Conservation (phyloP, 305 asterid genomes). For the Plantago coronopus region DNA sequence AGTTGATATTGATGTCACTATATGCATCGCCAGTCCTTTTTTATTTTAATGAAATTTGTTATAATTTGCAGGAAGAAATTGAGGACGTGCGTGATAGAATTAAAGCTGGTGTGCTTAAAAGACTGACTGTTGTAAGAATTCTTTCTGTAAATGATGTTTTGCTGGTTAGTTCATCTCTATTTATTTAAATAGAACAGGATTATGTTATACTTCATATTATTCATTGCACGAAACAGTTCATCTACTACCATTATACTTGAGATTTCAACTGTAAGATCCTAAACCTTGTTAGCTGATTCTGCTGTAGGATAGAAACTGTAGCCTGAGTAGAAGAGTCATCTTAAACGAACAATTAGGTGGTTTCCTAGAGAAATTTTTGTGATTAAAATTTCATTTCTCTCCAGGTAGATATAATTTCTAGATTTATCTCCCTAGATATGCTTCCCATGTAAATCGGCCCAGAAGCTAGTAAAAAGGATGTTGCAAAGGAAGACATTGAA, state of each 20-base stretch:
- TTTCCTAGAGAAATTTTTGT: no score
- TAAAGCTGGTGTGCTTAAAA: slow-evolving; percentile 59
- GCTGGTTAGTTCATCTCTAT: slow-evolving; percentile 17
- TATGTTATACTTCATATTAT: slow-evolving; percentile 8
- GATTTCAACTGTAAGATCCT: slow-evolving; percentile 15
- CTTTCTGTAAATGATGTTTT: slow-evolving; percentile 24
- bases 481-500: no score
- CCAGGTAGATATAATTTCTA: no score
- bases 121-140: slow-evolving; percentile 67
- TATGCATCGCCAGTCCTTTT: slow-evolving; percentile 1
- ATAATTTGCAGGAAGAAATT: slow-evolving; percentile 65
- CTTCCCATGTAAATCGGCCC: no score
- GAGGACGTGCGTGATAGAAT: slow-evolving; percentile 65
- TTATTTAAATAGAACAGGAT: neutral
- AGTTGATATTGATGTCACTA: slow-evolving; percentile 13
- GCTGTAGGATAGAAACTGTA: neutral
- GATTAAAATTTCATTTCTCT: no score
- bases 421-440: no score
- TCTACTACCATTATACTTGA: neutral
- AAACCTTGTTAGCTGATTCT: neutral
- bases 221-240: slow-evolving; percentile 14
- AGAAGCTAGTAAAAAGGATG: no score
- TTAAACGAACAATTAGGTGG: no score
- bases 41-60: slow-evolving; percentile 5
- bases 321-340: no score